Conservation (phyloP, 257 asterid genomes). For the Catharanthus roseus region DNA sequence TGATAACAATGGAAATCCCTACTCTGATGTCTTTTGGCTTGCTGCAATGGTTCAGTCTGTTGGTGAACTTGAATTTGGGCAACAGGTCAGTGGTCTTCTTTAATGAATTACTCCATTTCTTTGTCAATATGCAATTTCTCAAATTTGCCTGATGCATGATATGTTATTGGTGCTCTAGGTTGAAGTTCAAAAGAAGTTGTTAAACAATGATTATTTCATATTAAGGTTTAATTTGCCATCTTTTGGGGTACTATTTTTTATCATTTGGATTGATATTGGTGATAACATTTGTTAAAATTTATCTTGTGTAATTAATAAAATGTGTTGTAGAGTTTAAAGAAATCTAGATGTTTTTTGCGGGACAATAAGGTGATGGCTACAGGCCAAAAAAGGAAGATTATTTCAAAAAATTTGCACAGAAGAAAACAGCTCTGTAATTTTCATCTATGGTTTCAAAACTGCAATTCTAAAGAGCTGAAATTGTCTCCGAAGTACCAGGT, state of each 20-base stretch:
- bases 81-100: conserved; percentile 51
- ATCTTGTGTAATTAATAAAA: too few relatives aligned
- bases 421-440: too few relatives aligned
- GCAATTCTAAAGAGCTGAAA: background rate
- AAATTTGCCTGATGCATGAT: background rate
- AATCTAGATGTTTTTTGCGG: too few relatives aligned
- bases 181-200: background rate
- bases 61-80: conserved; percentile 96
- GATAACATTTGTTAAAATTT: background rate
- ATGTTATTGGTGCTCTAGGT: background rate
- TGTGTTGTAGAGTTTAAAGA: too few relatives aligned
- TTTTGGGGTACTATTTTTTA: background rate
- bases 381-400: too few relatives aligned
- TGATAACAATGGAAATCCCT: conserved; percentile 88
- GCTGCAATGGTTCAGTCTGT: conserved; percentile 86
- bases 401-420: too few relatives aligned
- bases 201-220: background rate
- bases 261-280: background rate
- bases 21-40: conserved; percentile 94
- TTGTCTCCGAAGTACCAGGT: background rate
- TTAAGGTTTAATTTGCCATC: background rate
- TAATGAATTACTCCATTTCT: background rate
- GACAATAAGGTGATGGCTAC: too few relatives aligned
- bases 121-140: background rate
- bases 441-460: too few relatives aligned